Evolutionary conservation across 306 rosid genomes (phyloP).

Genomic region (Echinosophora koreensis): DNA sequence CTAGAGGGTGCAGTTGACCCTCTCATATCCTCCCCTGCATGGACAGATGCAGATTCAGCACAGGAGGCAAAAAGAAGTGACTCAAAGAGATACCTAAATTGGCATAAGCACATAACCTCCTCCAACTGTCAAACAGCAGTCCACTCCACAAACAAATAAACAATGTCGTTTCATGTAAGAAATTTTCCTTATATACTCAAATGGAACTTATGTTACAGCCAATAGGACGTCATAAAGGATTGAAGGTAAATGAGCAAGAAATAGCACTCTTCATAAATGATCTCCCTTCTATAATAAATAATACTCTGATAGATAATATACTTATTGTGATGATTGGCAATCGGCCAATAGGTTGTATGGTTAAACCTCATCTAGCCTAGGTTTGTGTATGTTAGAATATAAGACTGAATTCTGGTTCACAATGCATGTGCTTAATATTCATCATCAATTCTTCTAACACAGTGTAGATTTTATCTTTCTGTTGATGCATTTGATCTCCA

Average conservation of each 20-base stretch:
- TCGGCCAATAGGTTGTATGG: not conserved
- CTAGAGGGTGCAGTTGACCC: too few species aligned
- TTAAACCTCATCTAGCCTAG: not conserved
- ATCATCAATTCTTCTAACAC: constrained; percentile 58
- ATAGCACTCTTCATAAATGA: not conserved
- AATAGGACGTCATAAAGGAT: not conserved
- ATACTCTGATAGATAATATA: not conserved
- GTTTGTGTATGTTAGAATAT: constrained; percentile 7
- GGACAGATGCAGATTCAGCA: not conserved
- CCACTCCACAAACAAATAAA: not conserved
- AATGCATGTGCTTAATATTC: constrained; percentile 46
- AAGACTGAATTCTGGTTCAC: constrained; percentile 41
- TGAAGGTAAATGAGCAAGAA: not conserved
- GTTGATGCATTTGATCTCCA: constrained; percentile 69
- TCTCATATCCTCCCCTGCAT: too few species aligned
- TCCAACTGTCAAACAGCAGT: not conserved
- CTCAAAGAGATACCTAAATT: not conserved
- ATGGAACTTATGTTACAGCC: not conserved
- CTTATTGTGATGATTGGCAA: not conserved
- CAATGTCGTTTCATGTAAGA: not conserved
- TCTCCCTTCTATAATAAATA: not conserved
- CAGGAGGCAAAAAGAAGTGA: not conserved
- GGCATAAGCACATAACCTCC: not conserved
- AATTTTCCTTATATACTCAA: not conserved
- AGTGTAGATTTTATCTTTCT: constrained; percentile 60